Evolutionary conservation across 2,329 filamentous ascomycete species (phyloP).

Genomic region (Xylaria sp.): DNA sequence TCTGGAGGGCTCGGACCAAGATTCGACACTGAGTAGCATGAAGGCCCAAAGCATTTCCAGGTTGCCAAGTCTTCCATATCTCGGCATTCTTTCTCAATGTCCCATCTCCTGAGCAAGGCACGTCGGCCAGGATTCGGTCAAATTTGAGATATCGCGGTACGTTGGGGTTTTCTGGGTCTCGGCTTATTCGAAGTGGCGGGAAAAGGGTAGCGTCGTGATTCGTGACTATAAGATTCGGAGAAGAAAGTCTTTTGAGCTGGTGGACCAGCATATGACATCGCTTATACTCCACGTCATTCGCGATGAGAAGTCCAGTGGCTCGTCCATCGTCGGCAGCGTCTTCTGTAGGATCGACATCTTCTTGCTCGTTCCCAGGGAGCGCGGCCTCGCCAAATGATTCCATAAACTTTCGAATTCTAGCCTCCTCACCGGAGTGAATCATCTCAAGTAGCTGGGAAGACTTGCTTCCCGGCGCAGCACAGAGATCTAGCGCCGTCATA

Average conservation of each 20-base stretch:
- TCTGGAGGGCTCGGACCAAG: slow-evolving; percentile 88
- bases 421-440: slow-evolving; percentile 92
- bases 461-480: slow-evolving; percentile 96
- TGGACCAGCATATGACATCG: slow-evolving; percentile 97
- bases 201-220: slow-evolving; percentile 98
- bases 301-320: slow-evolving; percentile 89
- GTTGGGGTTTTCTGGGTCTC: slow-evolving; percentile 62
- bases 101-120: slow-evolving; percentile 95
- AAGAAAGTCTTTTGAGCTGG: slow-evolving; percentile 96
- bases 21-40: slow-evolving; percentile 90
- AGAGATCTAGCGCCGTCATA: slow-evolving; percentile 94
- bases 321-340: slow-evolving; percentile 81
- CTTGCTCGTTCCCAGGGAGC: slow-evolving; percentile 53
- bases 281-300: slow-evolving; percentile 97
- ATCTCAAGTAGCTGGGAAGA: slow-evolving; percentile 94
- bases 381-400: slow-evolving; percentile 61
- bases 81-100: slow-evolving; percentile 92
- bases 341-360: slow-evolving; percentile 63
- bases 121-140: slow-evolving; percentile 94
- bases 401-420: slow-evolving; percentile 78
- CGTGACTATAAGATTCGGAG: slow-evolving; percentile 94
- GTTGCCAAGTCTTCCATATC: slow-evolving; percentile 95
- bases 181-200: slow-evolving; percentile 86
- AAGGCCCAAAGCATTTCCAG: slow-evolving; percentile 85
- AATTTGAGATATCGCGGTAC: slow-evolving; percentile 87